Conservation (phyloP, 2,329 filamentous ascomycete species). For the Pyricularia sp. region DNA sequence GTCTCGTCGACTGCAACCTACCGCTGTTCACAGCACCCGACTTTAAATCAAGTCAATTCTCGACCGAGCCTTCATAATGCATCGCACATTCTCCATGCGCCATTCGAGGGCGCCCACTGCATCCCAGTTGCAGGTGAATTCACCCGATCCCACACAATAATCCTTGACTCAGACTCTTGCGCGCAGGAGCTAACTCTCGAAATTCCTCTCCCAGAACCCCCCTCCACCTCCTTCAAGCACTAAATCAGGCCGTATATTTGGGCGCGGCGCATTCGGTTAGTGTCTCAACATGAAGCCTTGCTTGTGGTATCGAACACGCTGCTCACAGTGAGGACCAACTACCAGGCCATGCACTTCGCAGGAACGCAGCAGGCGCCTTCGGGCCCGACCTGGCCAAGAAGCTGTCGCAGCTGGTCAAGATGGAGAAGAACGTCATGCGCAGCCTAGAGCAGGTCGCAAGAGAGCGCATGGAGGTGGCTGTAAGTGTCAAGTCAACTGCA, state of each 20-base stretch:
- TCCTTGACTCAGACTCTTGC: not conserved
- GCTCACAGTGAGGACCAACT: constrained; percentile 8
- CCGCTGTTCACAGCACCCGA: not conserved
- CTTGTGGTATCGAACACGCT: not conserved
- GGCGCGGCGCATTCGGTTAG: constrained; percentile 74
- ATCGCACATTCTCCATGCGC: constrained; percentile 99
- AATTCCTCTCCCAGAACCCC: constrained; percentile 54
- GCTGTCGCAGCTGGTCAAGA: constrained; percentile 94
- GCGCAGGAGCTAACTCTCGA: not conserved
- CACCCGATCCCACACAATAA: too few species aligned
- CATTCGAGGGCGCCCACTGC: constrained; percentile 91
- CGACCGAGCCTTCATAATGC: constrained; percentile 46
- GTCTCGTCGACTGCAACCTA: not conserved
- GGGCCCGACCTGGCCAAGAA: constrained; percentile 90
- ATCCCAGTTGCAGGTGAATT: constrained; percentile 49
- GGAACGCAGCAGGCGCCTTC: constrained; percentile 64
- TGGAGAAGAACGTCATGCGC: constrained; percentile 99
- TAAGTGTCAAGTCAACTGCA: constrained; percentile 35
- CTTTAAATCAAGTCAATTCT: not conserved
- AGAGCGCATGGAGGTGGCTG: constrained; percentile 96
- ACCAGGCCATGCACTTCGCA: constrained; percentile 53
- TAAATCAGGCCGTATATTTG: constrained; percentile 82
- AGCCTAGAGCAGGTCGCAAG: constrained; percentile 89
- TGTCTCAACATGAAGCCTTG: constrained; percentile 10
- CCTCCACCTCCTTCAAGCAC: constrained; percentile 85